A percentile compares a stretch with the other conserved stretches of the same genome.
phyloP scores from a whole-genome alignment of 371 early-diverging fungal species.

The Apophysomyces sp. region DNA sequence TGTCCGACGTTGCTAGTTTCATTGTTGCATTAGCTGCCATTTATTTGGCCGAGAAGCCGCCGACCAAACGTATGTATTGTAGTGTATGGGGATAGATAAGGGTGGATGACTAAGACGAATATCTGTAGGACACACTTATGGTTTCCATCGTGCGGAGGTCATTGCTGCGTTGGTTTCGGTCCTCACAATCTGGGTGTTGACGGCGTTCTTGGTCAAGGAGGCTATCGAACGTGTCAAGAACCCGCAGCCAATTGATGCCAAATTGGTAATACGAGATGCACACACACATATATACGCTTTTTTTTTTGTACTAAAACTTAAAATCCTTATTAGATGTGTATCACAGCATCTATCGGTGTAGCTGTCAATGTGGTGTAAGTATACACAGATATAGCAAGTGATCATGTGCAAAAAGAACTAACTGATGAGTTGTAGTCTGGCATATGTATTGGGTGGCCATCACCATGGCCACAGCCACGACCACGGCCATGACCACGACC shows the following conservation, averaged over 20 bases:
- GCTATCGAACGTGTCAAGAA: slow-evolving; percentile 71
- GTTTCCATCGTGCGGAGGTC: slow-evolving; percentile 86
- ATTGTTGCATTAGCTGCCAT: slow-evolving; percentile 72
- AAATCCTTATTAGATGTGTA: slow-evolving; percentile 62
- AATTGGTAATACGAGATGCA: slow-evolving; percentile 31
- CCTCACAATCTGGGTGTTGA: slow-evolving; percentile 81
- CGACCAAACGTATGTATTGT: slow-evolving; percentile 53
- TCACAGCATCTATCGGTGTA: slow-evolving; percentile 72
- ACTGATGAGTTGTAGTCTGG: slow-evolving; percentile 26
- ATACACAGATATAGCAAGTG: too few species aligned
- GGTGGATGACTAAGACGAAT: slow-evolving; percentile 1
- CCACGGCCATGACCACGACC: slow-evolving; percentile 33
- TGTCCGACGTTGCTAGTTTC: slow-evolving; percentile 75
- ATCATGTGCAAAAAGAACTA: neutral
- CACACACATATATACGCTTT: neutral
- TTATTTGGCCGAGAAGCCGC: slow-evolving; percentile 68
- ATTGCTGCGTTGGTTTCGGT: slow-evolving; percentile 82
- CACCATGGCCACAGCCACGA: slow-evolving; percentile 45
- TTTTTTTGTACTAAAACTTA: neutral
- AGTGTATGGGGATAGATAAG: neutral
- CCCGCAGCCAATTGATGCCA: slow-evolving; percentile 78
- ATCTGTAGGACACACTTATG: slow-evolving; percentile 69
- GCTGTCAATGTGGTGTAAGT: slow-evolving; percentile 74
- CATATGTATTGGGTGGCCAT: slow-evolving; percentile 47
- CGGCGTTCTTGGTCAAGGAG: slow-evolving; percentile 72